Evolutionary conservation across 2,329 filamentous ascomycete genomes (phyloP).

Genomic region (Talaromyces sp.): DNA sequence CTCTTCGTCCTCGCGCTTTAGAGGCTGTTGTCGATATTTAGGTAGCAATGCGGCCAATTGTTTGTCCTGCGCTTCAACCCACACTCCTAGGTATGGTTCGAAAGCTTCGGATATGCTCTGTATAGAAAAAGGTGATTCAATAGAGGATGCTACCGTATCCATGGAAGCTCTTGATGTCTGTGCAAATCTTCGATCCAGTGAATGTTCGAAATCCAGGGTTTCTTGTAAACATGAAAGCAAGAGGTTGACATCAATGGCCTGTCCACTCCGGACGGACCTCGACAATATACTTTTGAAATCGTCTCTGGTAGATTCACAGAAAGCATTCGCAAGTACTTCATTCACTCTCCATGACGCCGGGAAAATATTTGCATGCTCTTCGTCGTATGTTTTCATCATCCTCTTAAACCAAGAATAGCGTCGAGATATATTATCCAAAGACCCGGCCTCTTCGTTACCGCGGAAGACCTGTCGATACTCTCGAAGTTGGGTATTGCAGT

Average conservation of each 20-base stretch:
- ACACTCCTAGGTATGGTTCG: constrained; percentile 92
- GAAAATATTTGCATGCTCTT: constrained; percentile 86
- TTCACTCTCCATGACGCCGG: constrained; percentile 84
- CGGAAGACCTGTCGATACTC: constrained; percentile 96
- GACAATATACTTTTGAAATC: constrained; percentile 94
- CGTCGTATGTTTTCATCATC: constrained; percentile 92
- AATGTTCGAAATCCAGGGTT: constrained; percentile 95
- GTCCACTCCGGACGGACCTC: constrained; percentile 76
- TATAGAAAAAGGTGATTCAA: constrained; percentile 74
- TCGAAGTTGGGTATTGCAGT: constrained; percentile 92
- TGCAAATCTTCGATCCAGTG: constrained; percentile 78
- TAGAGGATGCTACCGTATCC: constrained; percentile 84
- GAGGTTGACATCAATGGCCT: constrained; percentile 83
- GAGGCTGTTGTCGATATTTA: constrained; percentile 78
- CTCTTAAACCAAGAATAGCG: constrained; percentile 96
- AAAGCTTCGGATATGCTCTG: constrained; percentile 95
- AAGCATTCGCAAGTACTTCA: constrained; percentile 84
- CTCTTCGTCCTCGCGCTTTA: constrained; percentile 81
- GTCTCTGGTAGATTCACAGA: constrained; percentile 92
- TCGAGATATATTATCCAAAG: constrained; percentile 91
- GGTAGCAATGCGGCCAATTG: constrained; percentile 81
- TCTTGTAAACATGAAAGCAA: constrained; percentile 87
- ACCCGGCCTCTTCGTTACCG: constrained; percentile 94
- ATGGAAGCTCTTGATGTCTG: constrained; percentile 71
- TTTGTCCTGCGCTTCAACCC: constrained; percentile 95